Percentiles rank a stretch among this genome's conserved stretches.
Conservation (phyloP, 139 green algal species). For the Asterochloris sp. region DNA sequence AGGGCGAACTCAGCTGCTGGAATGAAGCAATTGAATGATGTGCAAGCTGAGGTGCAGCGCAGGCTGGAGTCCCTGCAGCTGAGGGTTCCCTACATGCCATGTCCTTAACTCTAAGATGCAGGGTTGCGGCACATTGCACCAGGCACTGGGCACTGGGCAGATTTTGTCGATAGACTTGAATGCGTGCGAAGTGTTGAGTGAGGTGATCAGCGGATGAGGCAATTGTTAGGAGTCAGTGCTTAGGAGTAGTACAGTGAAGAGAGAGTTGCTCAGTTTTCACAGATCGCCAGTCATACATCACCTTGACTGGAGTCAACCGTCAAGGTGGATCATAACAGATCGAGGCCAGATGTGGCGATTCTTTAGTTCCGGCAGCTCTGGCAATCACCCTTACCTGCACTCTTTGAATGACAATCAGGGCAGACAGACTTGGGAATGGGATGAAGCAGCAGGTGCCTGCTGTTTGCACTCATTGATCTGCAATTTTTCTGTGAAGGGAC, state of each 20-base stretch:
- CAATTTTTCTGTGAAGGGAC: neutral
- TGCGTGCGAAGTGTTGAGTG: neutral
- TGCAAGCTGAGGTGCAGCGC: neutral
- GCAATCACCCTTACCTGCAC: conserved; percentile 31
- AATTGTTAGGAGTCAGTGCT: neutral
- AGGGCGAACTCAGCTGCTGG: too few species aligned
- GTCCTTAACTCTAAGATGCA: neutral
- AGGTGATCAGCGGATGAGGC: conserved; percentile 14
- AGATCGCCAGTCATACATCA: too few species aligned
- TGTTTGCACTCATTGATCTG: neutral
- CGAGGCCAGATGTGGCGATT: conserved; percentile 57
- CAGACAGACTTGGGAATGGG: conserved; percentile 80
- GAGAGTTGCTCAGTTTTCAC: too few species aligned
- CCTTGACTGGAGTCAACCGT: too few species aligned
- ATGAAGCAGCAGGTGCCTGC: conserved; percentile 38
- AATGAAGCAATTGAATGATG: too few species aligned
- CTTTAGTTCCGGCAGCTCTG: conserved; percentile 28
- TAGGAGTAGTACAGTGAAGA: too few species aligned
- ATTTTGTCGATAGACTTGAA: neutral
- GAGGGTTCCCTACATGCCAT: neutral
- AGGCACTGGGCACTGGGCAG: neutral
- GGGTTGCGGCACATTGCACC: neutral
- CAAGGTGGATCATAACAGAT: too few species aligned
- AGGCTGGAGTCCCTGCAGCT: neutral
- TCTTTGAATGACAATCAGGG: conserved; percentile 66